Conservation (phyloP, 495 filamentous ascomycete genomes). For the Hyaloscypha variabilis region DNA sequence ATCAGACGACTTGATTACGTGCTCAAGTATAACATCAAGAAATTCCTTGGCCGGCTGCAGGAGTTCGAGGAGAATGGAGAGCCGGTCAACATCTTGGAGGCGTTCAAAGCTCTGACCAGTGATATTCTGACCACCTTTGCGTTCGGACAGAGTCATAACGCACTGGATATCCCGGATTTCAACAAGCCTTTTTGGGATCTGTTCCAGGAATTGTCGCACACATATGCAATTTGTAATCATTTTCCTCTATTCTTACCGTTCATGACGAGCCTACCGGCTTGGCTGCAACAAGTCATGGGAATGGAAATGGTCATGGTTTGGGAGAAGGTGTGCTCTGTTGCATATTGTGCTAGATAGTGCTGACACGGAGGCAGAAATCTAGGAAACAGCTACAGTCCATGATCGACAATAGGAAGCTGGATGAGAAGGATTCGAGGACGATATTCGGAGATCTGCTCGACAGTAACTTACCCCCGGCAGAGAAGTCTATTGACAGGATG, state of each 20-base stretch:
- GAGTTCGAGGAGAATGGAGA: neutral
- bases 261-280: too few relatives aligned
- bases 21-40: slow-evolving; percentile 44
- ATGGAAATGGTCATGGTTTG: too few relatives aligned
- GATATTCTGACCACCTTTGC: slow-evolving; percentile 12
- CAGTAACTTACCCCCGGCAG: slow-evolving; percentile 27
- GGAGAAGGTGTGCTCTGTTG: too few relatives aligned
- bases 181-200: neutral
- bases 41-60: slow-evolving; percentile 32
- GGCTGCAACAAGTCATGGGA: too few relatives aligned
- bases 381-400: neutral
- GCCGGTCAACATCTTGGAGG: slow-evolving; percentile 1
- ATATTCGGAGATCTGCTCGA: slow-evolving; percentile 26
- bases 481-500: slow-evolving; percentile 34
- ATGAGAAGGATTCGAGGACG: neutral
- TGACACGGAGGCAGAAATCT: neutral
- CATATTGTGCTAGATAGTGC: too few relatives aligned
- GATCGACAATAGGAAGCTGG: neutral
- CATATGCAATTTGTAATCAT: neutral
- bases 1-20: slow-evolving; percentile 43
- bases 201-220: neutral
- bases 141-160: slow-evolving; percentile 1
- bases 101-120: neutral
- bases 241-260: too few relatives aligned
- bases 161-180: slow-evolving; percentile 12